These are phyloP conservation scores for Paraconiothyrium brasiliense DNA, from an alignment of 2,329 filamentous ascomycete species.

Conservation along the genomic window DNA sequence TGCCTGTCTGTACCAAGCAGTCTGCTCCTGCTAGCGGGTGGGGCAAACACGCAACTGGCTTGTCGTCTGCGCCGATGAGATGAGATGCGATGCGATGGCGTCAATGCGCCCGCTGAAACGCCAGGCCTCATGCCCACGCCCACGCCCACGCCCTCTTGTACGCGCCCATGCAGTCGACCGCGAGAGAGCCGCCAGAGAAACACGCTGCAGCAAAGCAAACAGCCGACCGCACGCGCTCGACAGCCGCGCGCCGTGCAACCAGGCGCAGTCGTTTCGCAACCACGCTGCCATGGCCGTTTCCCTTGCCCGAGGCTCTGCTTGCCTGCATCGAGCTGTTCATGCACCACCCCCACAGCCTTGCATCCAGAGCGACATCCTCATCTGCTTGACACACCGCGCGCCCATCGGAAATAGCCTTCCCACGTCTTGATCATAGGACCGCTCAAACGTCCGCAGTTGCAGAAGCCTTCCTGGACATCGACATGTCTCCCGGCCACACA, in stretches of 20 bases:
- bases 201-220: background rate
- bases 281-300: too few relatives aligned
- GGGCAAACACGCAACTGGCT: background rate
- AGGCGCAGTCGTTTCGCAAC: constrained; percentile 13
- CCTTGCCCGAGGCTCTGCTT: too few relatives aligned
- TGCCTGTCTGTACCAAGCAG: background rate
- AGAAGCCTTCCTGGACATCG: constrained; percentile 7
- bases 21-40: background rate
- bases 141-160: constrained; percentile 16
- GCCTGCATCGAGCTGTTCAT: background rate
- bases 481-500: background rate
- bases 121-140: constrained; percentile 17
- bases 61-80: background rate
- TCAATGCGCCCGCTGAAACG: too few relatives aligned
- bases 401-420: background rate
- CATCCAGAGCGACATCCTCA: background rate
- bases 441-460: constrained; percentile 17
- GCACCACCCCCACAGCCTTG: background rate
- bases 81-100: background rate
- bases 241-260: constrained; percentile 12
- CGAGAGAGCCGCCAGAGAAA: constrained; percentile 8
- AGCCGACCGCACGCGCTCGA: background rate
- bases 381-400: constrained; percentile 9
- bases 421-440: background rate
- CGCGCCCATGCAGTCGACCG: background rate